Base-by-base conservation (phyloP, 139 green algal species). In the Spirogloea muscicola region DNA sequence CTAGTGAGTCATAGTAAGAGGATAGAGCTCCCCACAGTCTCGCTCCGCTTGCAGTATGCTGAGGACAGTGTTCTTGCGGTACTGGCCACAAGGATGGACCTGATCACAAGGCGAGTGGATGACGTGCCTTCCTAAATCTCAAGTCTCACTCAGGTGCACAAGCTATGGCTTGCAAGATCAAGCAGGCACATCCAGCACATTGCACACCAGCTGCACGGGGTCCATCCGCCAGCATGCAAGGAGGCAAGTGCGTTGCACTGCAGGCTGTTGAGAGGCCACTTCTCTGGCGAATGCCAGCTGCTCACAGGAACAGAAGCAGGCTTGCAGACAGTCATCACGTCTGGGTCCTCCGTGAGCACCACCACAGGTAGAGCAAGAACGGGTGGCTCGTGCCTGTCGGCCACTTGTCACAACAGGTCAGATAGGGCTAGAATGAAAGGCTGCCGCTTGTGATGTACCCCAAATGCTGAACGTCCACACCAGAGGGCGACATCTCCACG, bases 41-140 rank as follows among this genome's bases (percentile, higher is more conserved):
- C 69, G 58, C 46, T 83, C 37, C 31, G 84, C 88, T 49, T 85
- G 36, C 46, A 97, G 85, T 13, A 96, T 57, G 2, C 83, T 87
- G 55, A 91, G 63, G 38, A 97, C 88, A 0, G 90, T 96, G 82
- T 97, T 97, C 74, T 96, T 96, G 43, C 92, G 83, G 81, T 96
- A 95, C 85, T 96, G 91, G 25, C 92, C 92, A 3, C 87, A 83
- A 10, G 86, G 88, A 67, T 97, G 92, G 66, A 97, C 92, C 2
- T 92, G 92, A 58, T n/a, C 48, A 58, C 48, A 0, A 4, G 48
- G 27, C 27, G 48, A 58, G 27, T n/a, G 27, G 7, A 58, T 58
- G 7, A 16, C 48, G 27, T 58, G 48, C 3, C n/a, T n/a, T n/a
- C n/a, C n/a, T n/a, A 58, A 25, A 4, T 33, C 27, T n/a, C 0